phyloP scores from a whole-genome alignment of 257 asterid species.

The Solanum habrochaites region DNA sequence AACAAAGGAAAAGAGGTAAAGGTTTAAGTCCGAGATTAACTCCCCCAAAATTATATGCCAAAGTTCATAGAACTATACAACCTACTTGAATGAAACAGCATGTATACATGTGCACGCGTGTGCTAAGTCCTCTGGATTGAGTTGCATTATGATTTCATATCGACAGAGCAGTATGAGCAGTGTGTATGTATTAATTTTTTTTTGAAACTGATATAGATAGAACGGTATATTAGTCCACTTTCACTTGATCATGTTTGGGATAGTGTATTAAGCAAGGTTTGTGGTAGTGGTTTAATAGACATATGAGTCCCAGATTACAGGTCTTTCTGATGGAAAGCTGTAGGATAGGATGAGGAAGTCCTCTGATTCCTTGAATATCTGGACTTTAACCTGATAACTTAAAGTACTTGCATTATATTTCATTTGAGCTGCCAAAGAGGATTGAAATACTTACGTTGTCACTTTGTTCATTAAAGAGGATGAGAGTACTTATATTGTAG shows the following conservation, averaged over 20 bases:
- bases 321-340: not conserved
- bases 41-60: not conserved
- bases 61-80: not conserved
- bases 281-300: not conserved
- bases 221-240: not conserved
- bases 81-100: not conserved
- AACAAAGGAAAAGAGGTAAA: slow-evolving; percentile 62
- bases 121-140: not conserved
- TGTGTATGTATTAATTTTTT: not conserved
- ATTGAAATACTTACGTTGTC: not conserved
- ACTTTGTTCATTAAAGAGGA: not conserved
- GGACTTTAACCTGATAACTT: not conserved
- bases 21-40: not conserved
- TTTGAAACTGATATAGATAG: not conserved
- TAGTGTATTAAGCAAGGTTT: not conserved
- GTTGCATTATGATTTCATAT: not conserved
- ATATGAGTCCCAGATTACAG: not conserved
- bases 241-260: not conserved
- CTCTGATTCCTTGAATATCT: not conserved
- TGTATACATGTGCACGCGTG: not conserved
- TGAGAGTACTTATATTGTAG: not conserved
- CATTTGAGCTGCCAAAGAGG: not conserved
- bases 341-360: not conserved
- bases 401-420: not conserved
- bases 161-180: not conserved